Evolutionary conservation across 257 asterid species (phyloP), one percentile per base, ranked within the genome.

Genomic region (Paraleonurus japonicus): DNA sequence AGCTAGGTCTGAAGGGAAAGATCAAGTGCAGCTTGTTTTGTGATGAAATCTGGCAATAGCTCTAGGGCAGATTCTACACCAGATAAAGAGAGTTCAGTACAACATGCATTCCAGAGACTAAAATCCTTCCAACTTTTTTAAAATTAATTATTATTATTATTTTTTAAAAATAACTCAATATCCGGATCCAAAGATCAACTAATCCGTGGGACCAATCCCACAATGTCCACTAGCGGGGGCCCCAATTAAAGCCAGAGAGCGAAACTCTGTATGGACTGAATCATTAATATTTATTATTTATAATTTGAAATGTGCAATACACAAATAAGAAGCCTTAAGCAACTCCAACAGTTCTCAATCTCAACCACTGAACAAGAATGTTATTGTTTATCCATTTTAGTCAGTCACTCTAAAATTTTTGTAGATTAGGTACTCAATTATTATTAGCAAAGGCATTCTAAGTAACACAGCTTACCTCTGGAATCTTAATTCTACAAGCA

Each of bases 311-410:
- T 10, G 9, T n/a, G 22, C 54, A 47, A 47, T 16, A 47, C 54
- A 47, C 54, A 47, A n/a, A 47, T 47, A 47, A 16, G 54, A 47
- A n/a, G 54, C 54, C 54, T 47, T 47, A n/a, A n/a, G 22, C 54
- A 47, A n/a, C 20, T 24, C 32, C 63, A 57, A 57, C 63, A 22
- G 51, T 55, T 47, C 54, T 47, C 54, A 47, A n/a, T 5, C 28
- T 53, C 60, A 53, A 8, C 20, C 43, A 45, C 16, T 26, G 48
- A 67, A 30, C 48, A 67, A 50, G 72, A 23, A 67, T 67, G 23
- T 27, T 50, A 13, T 48, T 28, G 50, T 27, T 16, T 4, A 10
- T 50, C 61, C 61, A 17, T 30, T 28, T 17, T 48, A 30, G 33
- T 16, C 50, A 50, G 10, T 39, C 30, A 50, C n/a, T 16, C 28